Conservation (phyloP, 768 basidiomycete genomes). For the Tephrocybe sp. region DNA sequence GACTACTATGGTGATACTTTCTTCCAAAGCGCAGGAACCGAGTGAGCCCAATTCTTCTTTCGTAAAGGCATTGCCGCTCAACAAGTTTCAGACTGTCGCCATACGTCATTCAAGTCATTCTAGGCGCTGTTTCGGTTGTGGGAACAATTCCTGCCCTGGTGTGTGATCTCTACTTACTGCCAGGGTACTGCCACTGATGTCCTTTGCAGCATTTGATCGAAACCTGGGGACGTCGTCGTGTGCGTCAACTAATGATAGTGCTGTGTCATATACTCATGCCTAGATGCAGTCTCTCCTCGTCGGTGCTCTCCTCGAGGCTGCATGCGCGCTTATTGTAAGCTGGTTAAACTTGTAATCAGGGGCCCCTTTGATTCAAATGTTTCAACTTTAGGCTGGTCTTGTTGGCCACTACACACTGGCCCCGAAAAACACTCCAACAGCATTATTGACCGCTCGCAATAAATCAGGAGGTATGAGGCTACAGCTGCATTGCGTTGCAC, state of each 20-base stretch:
- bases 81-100: constrained; percentile 45
- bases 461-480: constrained; percentile 41
- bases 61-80: neutral
- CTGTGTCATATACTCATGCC: neutral
- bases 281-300: constrained; percentile 54
- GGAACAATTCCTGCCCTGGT: constrained; percentile 70
- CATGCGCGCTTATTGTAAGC: constrained; percentile 56
- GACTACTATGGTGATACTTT: constrained; percentile 82
- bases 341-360: no score
- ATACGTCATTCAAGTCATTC: constrained; percentile 72
- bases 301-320: constrained; percentile 58
- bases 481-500: neutral
- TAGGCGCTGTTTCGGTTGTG: constrained; percentile 72
- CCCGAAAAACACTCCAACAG: constrained; percentile 42
- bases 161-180: constrained; percentile 15
- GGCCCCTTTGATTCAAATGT: constrained; percentile 15
- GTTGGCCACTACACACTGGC: constrained; percentile 71
- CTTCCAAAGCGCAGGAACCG: constrained; percentile 71
- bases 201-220: constrained; percentile 55
- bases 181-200: neutral
- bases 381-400: constrained; percentile 50
- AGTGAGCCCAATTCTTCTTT: constrained; percentile 32
- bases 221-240: constrained; percentile 67
- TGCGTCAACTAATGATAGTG: constrained; percentile 21
- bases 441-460: constrained; percentile 52